Base-by-base conservation (phyloP, 2,329 filamentous ascomycete species). In the Rutstroemia sp. region DNA sequence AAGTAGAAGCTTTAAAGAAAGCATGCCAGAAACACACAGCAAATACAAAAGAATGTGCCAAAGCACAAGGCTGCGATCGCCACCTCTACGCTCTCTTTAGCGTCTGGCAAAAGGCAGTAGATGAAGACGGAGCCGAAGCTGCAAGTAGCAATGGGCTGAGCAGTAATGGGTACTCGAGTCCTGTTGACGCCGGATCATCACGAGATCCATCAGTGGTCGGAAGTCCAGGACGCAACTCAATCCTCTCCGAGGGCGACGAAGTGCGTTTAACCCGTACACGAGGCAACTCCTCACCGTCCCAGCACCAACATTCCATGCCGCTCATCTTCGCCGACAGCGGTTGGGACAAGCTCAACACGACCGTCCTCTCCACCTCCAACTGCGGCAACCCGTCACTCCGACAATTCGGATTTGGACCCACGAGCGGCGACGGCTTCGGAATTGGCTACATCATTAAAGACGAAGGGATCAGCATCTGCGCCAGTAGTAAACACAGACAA, bases 361-460 rank as follows among this genome's bases (percentile, higher is more conserved):
- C 92, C 8, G 89, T 97, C 61, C 77, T 99, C 40, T 95, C 89
- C 6, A 97, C 94, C 0, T 96, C 92, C n/a, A 99, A 99, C 76
- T 99, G 94, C 72, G 94, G 94, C 58, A 99, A 97, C 72, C 94
- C 94, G 0, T 90, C 87, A 0, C 83, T 99, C 17, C 85, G 94
- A 2, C 92, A 97, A 66, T 99, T 99, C 66, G 94, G 94, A 3
- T 99, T 99, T 69, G 94, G 94, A 0, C 94, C 94, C 1, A 95
- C 92, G 0, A 92, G 89, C 0, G 92, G 86, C 2, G 91, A 96
- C 63, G 94, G 94, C 0, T 97, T 97, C 68, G 94, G 94, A 30
- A 96, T 99, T 56, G 94, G 94, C 2, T 99, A 99, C 75, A 97
- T 99, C 67, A 96, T 99, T 80, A 99, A 99, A 73, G 90, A 95